A percentile compares a stretch with the other conserved stretches of the same genome.
These are phyloP conservation scores for Penicillium odoratum DNA, from an alignment of 495 filamentous ascomycete species.

Conservation along the genomic window DNA sequence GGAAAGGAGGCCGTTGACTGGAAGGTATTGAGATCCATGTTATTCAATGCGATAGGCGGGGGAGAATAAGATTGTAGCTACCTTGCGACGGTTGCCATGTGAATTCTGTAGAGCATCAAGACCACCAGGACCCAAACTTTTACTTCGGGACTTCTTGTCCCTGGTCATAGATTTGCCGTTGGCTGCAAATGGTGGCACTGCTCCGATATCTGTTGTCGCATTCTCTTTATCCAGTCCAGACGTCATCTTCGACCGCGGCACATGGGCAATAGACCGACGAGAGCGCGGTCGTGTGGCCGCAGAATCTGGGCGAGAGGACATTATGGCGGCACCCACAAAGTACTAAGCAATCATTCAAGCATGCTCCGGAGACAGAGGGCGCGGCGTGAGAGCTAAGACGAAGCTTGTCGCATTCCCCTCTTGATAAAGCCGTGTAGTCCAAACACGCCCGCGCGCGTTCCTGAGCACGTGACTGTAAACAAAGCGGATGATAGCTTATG, in stretches of 20 bases:
- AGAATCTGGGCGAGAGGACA: constrained; percentile 43
- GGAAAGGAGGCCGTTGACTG: constrained; percentile 58
- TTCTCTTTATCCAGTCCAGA: constrained; percentile 67
- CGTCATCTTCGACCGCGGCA: constrained; percentile 52
- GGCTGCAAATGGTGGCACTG: constrained; percentile 28
- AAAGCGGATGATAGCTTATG: constrained; percentile 23
- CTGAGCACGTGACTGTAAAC: constrained; percentile 43
- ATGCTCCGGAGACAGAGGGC: constrained; percentile 4
- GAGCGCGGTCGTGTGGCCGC: constrained; percentile 52
- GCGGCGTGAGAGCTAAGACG: background rate
- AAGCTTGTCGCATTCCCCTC: constrained; percentile 8
- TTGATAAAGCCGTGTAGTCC: constrained; percentile 1
- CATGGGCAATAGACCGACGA: constrained; percentile 75
- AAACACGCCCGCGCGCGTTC: constrained; percentile 28
- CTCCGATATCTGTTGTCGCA: constrained; percentile 59
- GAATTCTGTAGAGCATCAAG: constrained; percentile 76
- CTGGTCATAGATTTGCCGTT: constrained; percentile 41
- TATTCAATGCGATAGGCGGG: constrained; percentile 4
- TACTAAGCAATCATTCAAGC: constrained; percentile 13
- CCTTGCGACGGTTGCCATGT: constrained; percentile 79
- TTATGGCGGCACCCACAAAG: constrained; percentile 14
- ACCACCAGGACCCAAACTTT: constrained; percentile 91
- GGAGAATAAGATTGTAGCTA: constrained; percentile 36
- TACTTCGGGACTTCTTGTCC: constrained; percentile 82
- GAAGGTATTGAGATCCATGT: constrained; percentile 5